Base-by-base conservation (phyloP, 495 filamentous ascomycete species). In the Xylaria telfairii region DNA sequence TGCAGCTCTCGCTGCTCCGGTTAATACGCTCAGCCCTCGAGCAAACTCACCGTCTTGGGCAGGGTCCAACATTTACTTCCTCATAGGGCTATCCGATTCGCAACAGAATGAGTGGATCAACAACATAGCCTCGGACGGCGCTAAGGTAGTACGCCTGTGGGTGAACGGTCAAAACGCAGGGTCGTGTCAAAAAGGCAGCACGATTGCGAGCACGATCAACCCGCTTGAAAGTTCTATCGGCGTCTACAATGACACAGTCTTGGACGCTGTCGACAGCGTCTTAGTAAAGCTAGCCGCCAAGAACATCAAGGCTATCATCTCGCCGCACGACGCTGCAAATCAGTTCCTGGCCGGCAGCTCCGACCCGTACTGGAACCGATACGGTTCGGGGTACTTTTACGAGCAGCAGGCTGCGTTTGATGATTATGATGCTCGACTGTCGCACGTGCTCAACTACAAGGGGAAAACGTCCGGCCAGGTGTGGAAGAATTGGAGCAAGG, bases 241-340 rank as follows among this genome's bases (percentile, higher is more conserved):
- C 32, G 67, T 62, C 17, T 83, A 76, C 67, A 74, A 82, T 63
- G 70, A 70, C 47, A 65, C 65, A 19, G 73, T 75, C 1, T 76
- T 83, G 49, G 75, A 77, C 53, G 77, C 76, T 37, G 57, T 82
- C 44, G 81, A 83, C 65, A 72, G 70, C 15, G 77, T 79, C 8
- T 61, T 82, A 47, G 54, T 61, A 12, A 74, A 80, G 46, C 69
- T 82, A 9, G 57, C 68, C 12, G 32, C 68, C 59, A 77, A 79
- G 60, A 78, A 79, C 39, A 82, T 83, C 61, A 82, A 83, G 64
- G 73, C 78, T 28, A 79, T 82, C 68, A 80, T 83, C 65, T 82
- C 81, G 24, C 81, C 81, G 15, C 81, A 82, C 63, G 78, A 83
- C 63, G 80, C 73, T 9, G 60, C 60, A 2, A 63, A 63, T 24